A percentile compares a stretch with the other conserved stretches of the same genome.
phyloP scores from a whole-genome alignment of 2,329 filamentous ascomycete species.

The Tolypocladium capitatum region DNA sequence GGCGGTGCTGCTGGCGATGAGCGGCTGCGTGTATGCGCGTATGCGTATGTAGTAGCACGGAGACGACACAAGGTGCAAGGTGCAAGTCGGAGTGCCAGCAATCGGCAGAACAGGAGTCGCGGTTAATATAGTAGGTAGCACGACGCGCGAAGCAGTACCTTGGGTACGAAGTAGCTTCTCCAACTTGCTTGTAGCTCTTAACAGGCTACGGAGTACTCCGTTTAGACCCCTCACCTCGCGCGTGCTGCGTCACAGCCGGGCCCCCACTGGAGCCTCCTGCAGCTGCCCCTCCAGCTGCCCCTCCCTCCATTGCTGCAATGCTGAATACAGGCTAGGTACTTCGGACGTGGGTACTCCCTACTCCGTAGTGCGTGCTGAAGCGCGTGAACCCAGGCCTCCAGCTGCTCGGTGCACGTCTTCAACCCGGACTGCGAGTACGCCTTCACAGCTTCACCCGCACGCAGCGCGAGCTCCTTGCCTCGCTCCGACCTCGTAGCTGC shows the following conservation, averaged over 20 bases:
- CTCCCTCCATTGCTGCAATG: too few relatives aligned
- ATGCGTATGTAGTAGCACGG: background rate
- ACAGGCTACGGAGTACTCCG: too few relatives aligned
- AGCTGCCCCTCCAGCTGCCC: too few relatives aligned
- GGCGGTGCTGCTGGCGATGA: background rate
- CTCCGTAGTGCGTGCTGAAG: background rate
- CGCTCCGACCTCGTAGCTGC: constrained; percentile 20
- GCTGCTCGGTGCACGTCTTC: background rate
- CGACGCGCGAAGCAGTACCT: background rate
- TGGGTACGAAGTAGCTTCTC: background rate
- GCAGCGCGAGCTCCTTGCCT: background rate
- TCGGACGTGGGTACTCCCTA: too few relatives aligned
- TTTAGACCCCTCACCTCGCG: background rate
- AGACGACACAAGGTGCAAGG: background rate
- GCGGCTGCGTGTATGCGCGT: background rate
- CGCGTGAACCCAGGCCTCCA: background rate
- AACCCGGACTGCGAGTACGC: too few relatives aligned
- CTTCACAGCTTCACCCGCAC: background rate
- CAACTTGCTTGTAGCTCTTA: too few relatives aligned
- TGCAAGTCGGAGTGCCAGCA: too few relatives aligned
- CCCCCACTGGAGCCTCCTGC: background rate
- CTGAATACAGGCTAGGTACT: too few relatives aligned
- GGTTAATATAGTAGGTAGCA: background rate
- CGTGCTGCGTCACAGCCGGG: background rate
- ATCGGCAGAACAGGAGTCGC: too few relatives aligned